phyloP scores from a whole-genome alignment of 306 rosid genomes.

The Dryas alaskensis region DNA sequence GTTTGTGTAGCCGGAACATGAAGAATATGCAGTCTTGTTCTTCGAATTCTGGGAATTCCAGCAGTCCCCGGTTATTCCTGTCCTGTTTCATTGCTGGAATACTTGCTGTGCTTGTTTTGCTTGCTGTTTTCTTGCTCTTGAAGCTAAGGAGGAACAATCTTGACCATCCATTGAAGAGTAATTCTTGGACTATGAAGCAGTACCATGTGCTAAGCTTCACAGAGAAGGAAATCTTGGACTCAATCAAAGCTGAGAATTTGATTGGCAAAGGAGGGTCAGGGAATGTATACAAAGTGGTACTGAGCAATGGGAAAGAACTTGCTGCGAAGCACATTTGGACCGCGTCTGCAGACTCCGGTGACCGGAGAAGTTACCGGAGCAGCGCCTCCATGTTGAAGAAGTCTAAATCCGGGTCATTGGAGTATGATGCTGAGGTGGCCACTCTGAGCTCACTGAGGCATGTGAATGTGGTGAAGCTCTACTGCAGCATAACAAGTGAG shows the following conservation, averaged over 20 bases:
- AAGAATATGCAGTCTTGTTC: constrained; percentile 46
- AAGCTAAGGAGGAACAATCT: constrained; percentile 44
- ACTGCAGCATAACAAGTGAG: constrained; percentile 86
- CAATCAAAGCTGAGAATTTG: constrained; percentile 56
- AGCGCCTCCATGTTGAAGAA: constrained; percentile 56
- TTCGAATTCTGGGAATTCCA: constrained; percentile 27
- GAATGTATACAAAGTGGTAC: constrained; percentile 63
- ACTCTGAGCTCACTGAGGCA: constrained; percentile 84
- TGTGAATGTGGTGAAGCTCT: constrained; percentile 87
- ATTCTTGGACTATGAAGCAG: constrained; percentile 70
- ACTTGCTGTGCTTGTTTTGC: constrained; percentile 38
- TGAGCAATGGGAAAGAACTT: constrained; percentile 51
- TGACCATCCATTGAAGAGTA: constrained; percentile 37
- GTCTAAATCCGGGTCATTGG: constrained; percentile 36
- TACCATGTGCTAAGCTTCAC: constrained; percentile 62
- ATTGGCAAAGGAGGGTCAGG: constrained; percentile 95
- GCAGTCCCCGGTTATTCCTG: constrained; percentile 29
- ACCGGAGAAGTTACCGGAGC: constrained; percentile 38
- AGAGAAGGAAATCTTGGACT: constrained; percentile 60
- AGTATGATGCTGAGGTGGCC: constrained; percentile 80
- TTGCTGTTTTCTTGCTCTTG: constrained; percentile 35
- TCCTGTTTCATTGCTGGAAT: constrained; percentile 48
- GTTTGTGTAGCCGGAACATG: constrained; percentile 60
- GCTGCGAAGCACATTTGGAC: constrained; percentile 88
- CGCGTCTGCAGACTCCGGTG: constrained; percentile 32